Base-by-base conservation (phyloP, 345 rosid species). In the Rubroshorea leprosula region DNA sequence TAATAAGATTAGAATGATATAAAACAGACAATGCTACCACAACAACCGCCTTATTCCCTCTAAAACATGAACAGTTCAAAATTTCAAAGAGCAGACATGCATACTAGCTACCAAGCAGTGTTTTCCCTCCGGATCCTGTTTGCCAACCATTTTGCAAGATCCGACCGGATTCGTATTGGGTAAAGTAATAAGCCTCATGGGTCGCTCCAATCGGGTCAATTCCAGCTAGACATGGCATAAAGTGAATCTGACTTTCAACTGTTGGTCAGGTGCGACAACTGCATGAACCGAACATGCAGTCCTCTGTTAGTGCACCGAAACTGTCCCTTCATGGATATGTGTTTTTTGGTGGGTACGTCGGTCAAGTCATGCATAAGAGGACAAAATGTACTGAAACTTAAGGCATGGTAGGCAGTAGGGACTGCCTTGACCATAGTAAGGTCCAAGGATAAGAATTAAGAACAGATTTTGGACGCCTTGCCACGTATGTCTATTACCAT, bases 311-410 rank as follows among this genome's bases (percentile, higher is more conserved):
- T n/a, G n/a, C n/a, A n/a, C n/a, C 35, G 35, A 9, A 29, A 29
- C 4, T 29, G 35, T 9, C 35, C 35, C 35, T 35, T 6, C 41
- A 2, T 10, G 9, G 12, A 6, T 3, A 3, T 35, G 43, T 44
- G 27, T 29, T 20, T 16, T 27, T 27, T 21, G n/a, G 41, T 35
- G 1, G 3, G 61, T 64, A 63, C 55, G 67, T 55, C 44, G 29
- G 17, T 31, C 8, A 15, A n/a, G 52, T 27, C 49, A 18, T 49
- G 29, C 4, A 55, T 5, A 58, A 68, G 19, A 57, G 58, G 71
- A 72, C 73, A 69, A 68, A 38, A 64, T 19, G 66, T 31, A 38
- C 59, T 62, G 75, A 60, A 67, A 44, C 57, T 2, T 54, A 50
- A 63, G 69, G 77, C 66, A 76, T 66, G 71, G 41, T 6, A 13